These are phyloP conservation scores for Xylaria polymorpha DNA, from an alignment of 2,329 filamentous ascomycete genomes.

Conservation along the genomic window DNA sequence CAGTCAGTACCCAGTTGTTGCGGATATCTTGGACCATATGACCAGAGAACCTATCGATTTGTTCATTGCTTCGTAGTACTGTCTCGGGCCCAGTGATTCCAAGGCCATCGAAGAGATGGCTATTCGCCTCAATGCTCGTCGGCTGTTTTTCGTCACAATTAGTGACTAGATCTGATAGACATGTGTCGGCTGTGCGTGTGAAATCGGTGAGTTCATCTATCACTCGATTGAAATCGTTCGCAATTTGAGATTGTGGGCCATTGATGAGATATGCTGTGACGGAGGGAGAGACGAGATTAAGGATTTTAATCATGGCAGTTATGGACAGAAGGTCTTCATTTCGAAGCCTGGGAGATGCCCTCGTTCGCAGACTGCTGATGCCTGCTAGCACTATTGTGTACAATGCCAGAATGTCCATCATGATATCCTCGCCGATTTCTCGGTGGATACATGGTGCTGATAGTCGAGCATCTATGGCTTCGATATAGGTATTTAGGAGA, in stretches of 20 bases:
- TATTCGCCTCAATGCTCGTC: conserved; percentile 34
- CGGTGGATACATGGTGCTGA: conserved; percentile 51
- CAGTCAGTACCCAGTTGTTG: conserved; percentile 57
- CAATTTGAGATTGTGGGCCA: conserved; percentile 37
- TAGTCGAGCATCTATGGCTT: conserved; percentile 56
- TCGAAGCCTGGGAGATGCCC: conserved; percentile 38
- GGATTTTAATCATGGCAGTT: conserved; percentile 40
- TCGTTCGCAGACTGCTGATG: conserved; percentile 44
- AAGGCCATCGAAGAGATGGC: conserved; percentile 44
- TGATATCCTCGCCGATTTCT: conserved; percentile 52
- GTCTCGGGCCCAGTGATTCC: conserved; percentile 14
- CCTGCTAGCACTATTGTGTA: conserved; percentile 50
- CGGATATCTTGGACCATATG: conserved; percentile 59
- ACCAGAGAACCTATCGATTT: conserved; percentile 55
- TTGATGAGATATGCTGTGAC: conserved; percentile 47
- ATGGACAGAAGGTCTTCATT: conserved; percentile 44
- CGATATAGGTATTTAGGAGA: conserved; percentile 63
- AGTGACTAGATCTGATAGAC: conserved; percentile 39
- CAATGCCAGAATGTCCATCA: conserved; percentile 51
- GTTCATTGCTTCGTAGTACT: conserved; percentile 42
- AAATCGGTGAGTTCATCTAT: conserved; percentile 45
- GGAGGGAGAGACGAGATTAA: conserved; percentile 49
- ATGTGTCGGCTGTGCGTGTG: conserved; percentile 41
- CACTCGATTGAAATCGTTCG: conserved; percentile 33
- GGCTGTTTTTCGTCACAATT: conserved; percentile 4